Evolutionary conservation across 192 early-diverging fungal species (phyloP).

Genomic region (Mortierella antarctica): DNA sequence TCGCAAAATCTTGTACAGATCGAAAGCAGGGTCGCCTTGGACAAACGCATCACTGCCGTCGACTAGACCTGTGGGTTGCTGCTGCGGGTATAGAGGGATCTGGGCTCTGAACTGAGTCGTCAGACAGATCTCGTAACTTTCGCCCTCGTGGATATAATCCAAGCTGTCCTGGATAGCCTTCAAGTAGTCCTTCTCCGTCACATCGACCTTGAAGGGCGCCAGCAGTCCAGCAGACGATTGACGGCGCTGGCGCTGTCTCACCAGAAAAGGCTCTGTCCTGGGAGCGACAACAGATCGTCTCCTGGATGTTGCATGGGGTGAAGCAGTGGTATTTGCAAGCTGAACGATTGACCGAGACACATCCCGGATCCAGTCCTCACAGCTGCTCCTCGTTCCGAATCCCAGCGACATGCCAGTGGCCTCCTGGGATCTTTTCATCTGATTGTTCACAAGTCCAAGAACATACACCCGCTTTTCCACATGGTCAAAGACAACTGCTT

Average conservation of each 20-base stretch:
- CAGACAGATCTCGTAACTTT: constrained; percentile 96
- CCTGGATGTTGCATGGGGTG: neutral
- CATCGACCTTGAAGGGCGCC: constrained; percentile 54
- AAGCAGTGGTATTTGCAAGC: constrained; percentile 7
- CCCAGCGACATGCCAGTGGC: constrained; percentile 21
- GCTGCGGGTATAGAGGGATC: constrained; percentile 30
- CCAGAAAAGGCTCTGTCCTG: constrained; percentile 32
- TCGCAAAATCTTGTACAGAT: constrained; percentile 76
- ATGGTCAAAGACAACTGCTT: constrained; percentile 82
- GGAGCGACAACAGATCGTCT: constrained; percentile 11
- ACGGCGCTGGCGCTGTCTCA: constrained; percentile 28
- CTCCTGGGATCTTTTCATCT: neutral
- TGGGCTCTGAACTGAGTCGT: constrained; percentile 81
- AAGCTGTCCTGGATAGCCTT: constrained; percentile 66
- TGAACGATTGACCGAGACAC: constrained; percentile 20
- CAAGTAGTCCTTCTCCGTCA: constrained; percentile 62
- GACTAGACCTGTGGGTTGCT: neutral
- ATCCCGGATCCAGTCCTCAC: constrained; percentile 51
- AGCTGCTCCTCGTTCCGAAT: constrained; percentile 3
- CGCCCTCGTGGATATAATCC: constrained; percentile 79
- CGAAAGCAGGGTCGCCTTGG: constrained; percentile 36
- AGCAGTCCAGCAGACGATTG: constrained; percentile 25
- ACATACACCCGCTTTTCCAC: constrained; percentile 51
- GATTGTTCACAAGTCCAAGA: constrained; percentile 42
- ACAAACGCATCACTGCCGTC: neutral